These are phyloP conservation scores for Chaetoceros tenuissimus DNA, from an alignment of 108 stramenopile genomes.

Conservation along the genomic window DNA sequence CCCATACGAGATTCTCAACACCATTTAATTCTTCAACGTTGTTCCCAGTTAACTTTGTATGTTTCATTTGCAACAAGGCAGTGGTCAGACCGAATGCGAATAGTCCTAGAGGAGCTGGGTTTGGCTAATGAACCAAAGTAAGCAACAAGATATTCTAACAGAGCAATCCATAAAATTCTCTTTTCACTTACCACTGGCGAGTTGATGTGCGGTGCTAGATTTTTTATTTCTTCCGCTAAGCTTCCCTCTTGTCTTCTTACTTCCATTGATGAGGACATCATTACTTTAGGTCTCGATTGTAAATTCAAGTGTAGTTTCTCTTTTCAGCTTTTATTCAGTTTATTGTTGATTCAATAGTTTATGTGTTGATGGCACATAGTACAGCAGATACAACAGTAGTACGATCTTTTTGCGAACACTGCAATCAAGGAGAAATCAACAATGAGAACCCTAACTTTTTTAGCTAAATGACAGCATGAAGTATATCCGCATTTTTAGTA, in stretches of 20 bases:
- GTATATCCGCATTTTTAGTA: no score
- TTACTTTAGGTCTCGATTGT: no score
- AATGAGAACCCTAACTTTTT: no score
- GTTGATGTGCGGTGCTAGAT: constrained; percentile 7
- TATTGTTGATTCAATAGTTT: no score
- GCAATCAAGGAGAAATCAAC: no score
- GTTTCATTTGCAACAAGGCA: constrained; percentile 24
- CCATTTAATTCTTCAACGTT: constrained; percentile 15
- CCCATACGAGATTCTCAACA: constrained; percentile 12
- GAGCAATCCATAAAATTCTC: background rate
- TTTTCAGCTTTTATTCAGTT: no score
- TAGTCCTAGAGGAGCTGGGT: constrained; percentile 37
- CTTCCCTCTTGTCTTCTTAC: background rate
- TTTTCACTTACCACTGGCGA: constrained; percentile 10
- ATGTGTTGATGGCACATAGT: no score
- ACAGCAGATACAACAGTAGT: no score
- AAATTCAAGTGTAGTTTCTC: no score
- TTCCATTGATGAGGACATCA: no score
- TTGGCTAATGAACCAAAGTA: constrained; percentile 5
- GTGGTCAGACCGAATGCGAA: constrained; percentile 38
- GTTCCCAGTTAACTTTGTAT: constrained; percentile 20
- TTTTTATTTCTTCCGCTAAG: constrained; percentile 7
- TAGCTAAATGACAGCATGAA: no score
- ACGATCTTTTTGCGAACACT: no score
- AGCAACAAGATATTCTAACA: background rate